A percentile compares a stretch with the other conserved stretches of the same genome.
phyloP scores from a whole-genome alignment of 2,329 filamentous ascomycete species.

The Hypoxylon sp. region DNA sequence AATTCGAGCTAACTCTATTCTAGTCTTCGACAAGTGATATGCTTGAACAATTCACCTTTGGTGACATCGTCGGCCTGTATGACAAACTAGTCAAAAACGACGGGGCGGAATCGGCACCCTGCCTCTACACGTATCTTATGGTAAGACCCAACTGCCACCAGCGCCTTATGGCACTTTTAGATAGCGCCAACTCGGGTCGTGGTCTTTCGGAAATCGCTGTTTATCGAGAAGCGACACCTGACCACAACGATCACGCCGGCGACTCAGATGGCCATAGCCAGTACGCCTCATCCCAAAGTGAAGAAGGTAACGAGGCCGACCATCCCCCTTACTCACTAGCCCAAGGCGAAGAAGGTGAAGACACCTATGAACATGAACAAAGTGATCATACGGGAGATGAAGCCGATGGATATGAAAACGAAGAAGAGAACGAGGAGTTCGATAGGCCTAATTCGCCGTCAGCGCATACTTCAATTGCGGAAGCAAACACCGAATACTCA shows the following conservation, averaged over 20 bases:
- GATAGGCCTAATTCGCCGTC: conserved; percentile 30
- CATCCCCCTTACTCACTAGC: conserved; percentile 4
- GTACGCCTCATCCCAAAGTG: conserved; percentile 39
- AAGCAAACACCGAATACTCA: conserved; percentile 18
- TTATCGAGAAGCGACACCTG: conserved; percentile 50
- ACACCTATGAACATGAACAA: conserved; percentile 43
- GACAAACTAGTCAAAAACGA: conserved; percentile 55
- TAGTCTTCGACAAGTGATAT: conserved; percentile 53
- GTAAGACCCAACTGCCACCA: conserved; percentile 54
- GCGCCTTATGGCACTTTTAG: conserved; percentile 53
- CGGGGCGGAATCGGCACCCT: conserved; percentile 44
- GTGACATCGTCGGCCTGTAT: conserved; percentile 52
- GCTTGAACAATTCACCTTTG: conserved; percentile 52
- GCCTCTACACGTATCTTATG: conserved; percentile 54
- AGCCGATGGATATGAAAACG: conserved; percentile 33
- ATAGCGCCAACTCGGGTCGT: conserved; percentile 53
- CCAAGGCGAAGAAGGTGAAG: conserved; percentile 41
- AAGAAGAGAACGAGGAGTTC: conserved; percentile 49
- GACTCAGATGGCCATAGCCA: conserved; percentile 21
- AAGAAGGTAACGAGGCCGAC: conserved; percentile 36
- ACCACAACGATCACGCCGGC: conserved; percentile 40
- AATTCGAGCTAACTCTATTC: conserved; percentile 43
- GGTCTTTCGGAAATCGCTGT: conserved; percentile 54
- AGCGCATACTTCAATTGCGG: conserved; percentile 20
- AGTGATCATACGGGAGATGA: conserved; percentile 29